Percentiles rank a stretch among this genome's conserved stretches.
Evolutionary conservation across 257 asterid species (phyloP).

Genomic region (Solanum sejunctum): DNA sequence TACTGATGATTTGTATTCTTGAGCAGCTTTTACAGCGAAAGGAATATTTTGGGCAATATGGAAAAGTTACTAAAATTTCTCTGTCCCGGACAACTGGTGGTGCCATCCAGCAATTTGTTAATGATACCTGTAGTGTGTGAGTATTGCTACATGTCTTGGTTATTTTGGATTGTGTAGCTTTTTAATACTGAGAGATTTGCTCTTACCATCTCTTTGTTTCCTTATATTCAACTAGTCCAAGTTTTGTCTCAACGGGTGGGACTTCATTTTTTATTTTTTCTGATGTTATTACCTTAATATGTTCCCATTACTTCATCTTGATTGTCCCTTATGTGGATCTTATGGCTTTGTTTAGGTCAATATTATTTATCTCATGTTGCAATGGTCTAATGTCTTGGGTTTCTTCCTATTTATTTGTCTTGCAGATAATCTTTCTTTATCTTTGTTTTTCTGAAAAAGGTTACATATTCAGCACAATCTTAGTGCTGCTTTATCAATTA

Average conservation of each 20-base stretch:
- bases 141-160: constrained; percentile 13
- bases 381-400: background rate
- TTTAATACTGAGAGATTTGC: constrained; percentile 1
- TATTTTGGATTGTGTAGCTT: background rate
- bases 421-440: background rate
- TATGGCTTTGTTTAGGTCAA: background rate
- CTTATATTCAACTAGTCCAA: background rate
- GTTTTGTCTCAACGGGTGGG: background rate
- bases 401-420: background rate
- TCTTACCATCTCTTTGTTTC: background rate
- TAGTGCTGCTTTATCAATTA: background rate
- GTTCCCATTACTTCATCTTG: background rate
- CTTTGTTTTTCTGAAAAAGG: background rate
- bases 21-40: constrained; percentile 65
- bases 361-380: background rate
- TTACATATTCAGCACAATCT: background rate
- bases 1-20: background rate
- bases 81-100: constrained; percentile 97
- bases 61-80: constrained; percentile 77
- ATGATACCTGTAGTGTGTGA: constrained; percentile 94
- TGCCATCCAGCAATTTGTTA: constrained; percentile 69
- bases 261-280: background rate
- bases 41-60: constrained; percentile 94
- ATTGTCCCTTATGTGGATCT: background rate
- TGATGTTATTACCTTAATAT: background rate